Evolutionary conservation across 2,329 filamentous ascomycete species (phyloP).

Genomic region (Paraconiothyrium sp.): DNA sequence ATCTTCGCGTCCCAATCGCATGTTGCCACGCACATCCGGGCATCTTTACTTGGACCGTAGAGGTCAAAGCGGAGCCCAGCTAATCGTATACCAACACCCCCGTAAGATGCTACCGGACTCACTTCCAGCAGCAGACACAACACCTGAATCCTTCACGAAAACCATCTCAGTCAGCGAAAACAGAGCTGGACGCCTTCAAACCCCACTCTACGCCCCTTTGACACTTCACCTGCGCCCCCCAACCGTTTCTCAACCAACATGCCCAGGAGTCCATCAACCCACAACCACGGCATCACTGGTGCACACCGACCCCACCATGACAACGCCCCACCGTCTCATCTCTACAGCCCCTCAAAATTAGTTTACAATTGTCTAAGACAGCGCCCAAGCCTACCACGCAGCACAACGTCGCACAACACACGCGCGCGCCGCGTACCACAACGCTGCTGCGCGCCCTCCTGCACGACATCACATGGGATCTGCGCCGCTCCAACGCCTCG

Average conservation of each 20-base stretch:
- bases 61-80: not conserved
- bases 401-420: not conserved
- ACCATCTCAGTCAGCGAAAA: not conserved
- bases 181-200: not conserved
- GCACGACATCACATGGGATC: constrained; percentile 10
- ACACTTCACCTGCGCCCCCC: not conserved
- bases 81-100: not conserved
- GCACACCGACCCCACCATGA: not conserved
- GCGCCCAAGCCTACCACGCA: not conserved
- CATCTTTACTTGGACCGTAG: not conserved
- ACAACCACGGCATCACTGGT: not conserved
- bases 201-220: not conserved
- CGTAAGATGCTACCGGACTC: not conserved
- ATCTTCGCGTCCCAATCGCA: not conserved
- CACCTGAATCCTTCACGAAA: not conserved
- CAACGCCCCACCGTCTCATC: not conserved
- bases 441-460: not conserved
- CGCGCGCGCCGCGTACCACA: constrained; percentile 4
- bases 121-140: not conserved
- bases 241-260: not conserved
- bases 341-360: not conserved
- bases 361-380: not conserved
- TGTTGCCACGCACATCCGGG: not conserved
- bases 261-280: not conserved
- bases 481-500: not conserved